Evolutionary conservation across 805 yeast species (phyloP), one percentile per base, ranked within the genome.

Genomic region (Teunomyces funiuensis): DNA sequence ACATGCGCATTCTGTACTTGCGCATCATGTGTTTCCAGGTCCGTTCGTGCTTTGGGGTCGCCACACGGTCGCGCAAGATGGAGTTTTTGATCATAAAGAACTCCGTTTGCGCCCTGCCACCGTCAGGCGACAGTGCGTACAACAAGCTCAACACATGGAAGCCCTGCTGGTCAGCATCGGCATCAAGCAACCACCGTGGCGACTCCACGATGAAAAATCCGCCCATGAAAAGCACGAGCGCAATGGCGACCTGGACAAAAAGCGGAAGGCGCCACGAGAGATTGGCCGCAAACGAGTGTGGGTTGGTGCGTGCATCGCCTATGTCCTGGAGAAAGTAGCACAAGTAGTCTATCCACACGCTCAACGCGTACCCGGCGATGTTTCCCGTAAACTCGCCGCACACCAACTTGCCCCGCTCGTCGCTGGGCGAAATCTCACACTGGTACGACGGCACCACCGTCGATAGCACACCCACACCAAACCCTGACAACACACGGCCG

Each of bases 331-430:
- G 69, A 52, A 70, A 85, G 37, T 85, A 82, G 57, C 89, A 83
- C 34, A 74, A 70, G 58, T 85, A 89, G 63, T 87, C 95, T 3
- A 86, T 81, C 96, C 96, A 88, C 17, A 88, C 91, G 37, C 93
- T 83, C 15, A 83, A 67, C 2, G 87, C 76, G 60, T 88, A 89
- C 5, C 96, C 97, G 5, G 82, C 57, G 31, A 88, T 81, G 63
- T 88, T 88, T 8, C 95, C 95, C 0, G 95, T 83, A 62, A 88
- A 89, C 58, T 88, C 95, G 27, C 88, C 84, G 57, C 95, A 86
- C 3, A 91, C 95, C 40, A 88, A 69, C 54, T 80, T 77, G 2
- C 96, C 96, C 55, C 96, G 74, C 51, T 85, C 86, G 55, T 86
- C 86, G 17, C 89, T 84, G 1, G 96, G 96, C 5, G 90, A 80